Conservation (phyloP, 2,329 filamentous ascomycete genomes). For the Pestalotiopsis sp. region DNA sequence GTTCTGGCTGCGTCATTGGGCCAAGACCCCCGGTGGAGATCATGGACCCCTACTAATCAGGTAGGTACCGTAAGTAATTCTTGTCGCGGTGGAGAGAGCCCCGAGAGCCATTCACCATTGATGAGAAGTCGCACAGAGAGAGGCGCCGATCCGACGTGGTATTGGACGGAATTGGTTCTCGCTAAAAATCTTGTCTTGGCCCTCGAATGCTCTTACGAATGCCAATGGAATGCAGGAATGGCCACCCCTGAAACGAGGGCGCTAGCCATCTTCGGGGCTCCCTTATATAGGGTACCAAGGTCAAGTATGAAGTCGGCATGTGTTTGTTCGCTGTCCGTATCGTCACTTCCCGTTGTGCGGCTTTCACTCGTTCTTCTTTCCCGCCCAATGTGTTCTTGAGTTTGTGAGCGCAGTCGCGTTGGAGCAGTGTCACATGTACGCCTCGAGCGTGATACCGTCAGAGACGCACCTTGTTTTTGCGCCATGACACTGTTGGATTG, state of each 20-base stretch:
- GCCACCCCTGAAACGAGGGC: background rate
- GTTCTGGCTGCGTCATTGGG: background rate
- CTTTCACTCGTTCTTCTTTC: background rate
- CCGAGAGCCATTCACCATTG: background rate
- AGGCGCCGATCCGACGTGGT: background rate
- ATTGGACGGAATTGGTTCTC: background rate
- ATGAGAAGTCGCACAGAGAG: background rate
- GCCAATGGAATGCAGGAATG: background rate
- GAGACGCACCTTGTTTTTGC: background rate
- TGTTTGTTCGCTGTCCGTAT: background rate
- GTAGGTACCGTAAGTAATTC: background rate
- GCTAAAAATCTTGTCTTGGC: background rate
- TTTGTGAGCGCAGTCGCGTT: background rate
- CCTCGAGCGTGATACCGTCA: background rate
- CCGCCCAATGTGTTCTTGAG: background rate
- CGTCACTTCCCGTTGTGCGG: background rate
- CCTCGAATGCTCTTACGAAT: background rate
- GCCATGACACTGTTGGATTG: background rate
- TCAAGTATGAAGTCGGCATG: background rate
- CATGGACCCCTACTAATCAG: background rate
- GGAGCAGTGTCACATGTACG: background rate
- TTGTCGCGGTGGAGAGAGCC: background rate
- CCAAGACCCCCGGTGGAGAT: background rate
- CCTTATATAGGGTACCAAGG: background rate
- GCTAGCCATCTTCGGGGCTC: background rate